Evolutionary conservation across 1,284 basidiomycete genomes (phyloP).

Genomic region (Moesziomyces parantarcticus): DNA sequence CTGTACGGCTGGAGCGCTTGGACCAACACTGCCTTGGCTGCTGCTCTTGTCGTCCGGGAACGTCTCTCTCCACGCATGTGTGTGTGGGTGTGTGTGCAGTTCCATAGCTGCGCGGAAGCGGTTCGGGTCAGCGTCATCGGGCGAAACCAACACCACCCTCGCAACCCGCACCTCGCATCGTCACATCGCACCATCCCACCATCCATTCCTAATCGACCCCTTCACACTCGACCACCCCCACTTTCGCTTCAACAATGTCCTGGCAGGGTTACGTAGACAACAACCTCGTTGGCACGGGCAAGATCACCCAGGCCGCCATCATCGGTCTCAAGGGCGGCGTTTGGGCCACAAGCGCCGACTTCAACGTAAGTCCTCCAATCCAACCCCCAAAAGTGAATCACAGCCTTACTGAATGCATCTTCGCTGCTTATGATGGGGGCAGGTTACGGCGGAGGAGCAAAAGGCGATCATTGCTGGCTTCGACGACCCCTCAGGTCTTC

Average conservation of each 20-base stretch:
- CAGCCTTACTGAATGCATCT: not conserved
- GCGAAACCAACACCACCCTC: conserved; percentile 11
- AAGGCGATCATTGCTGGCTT: conserved; percentile 75
- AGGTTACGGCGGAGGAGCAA: conserved; percentile 84
- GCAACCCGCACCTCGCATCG: too few species aligned
- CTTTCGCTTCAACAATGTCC: conserved; percentile 42
- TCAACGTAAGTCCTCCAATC: conserved; percentile 72
- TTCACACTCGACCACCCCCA: conserved; percentile 1
- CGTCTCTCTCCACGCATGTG: not conserved
- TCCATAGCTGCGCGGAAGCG: too few species aligned
- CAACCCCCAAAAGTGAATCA: too few species aligned
- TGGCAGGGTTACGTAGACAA: conserved; percentile 84
- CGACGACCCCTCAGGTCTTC: conserved; percentile 69
- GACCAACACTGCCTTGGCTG: conserved; percentile 5
- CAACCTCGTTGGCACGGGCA: conserved; percentile 82
- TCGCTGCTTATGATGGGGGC: conserved; percentile 8
- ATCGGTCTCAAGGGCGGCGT: conserved; percentile 85
- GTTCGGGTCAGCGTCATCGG: not conserved
- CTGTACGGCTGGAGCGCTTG: conserved; percentile 1
- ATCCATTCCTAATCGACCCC: not conserved
- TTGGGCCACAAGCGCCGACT: conserved; percentile 84
- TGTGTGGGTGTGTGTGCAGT: not conserved
- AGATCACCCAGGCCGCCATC: conserved; percentile 83
- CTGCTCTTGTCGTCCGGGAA: conserved; percentile 16
- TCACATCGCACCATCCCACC: not conserved